Conservation (phyloP, 345 rosid genomes). For the Linum usitatissimum region DNA sequence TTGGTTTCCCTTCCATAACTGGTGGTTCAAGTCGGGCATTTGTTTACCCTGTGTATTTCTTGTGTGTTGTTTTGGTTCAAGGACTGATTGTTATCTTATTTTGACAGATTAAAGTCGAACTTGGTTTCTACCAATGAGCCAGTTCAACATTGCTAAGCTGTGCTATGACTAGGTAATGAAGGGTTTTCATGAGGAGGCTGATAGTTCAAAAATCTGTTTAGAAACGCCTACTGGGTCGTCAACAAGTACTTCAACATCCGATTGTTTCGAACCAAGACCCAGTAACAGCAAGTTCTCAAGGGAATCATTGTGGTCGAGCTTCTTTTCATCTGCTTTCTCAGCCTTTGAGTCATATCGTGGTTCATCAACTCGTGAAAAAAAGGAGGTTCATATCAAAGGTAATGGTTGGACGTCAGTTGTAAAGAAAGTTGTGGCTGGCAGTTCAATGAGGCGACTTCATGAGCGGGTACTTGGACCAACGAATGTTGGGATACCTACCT, state of each 20-base stretch:
- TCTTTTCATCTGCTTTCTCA: constrained; percentile 58
- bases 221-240: constrained; percentile 25
- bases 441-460: constrained; percentile 82
- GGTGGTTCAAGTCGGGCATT: no score
- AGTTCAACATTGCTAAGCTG: constrained; percentile 2
- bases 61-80: neutral
- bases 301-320: constrained; percentile 45
- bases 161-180: constrained; percentile 29
- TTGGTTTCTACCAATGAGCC: constrained; percentile 11
- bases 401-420: constrained; percentile 67
- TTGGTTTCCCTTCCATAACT: no score
- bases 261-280: constrained; percentile 41
- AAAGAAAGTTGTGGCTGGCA: constrained; percentile 55
- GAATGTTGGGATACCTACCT: constrained; percentile 52
- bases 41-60: neutral
- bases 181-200: constrained; percentile 49
- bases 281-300: constrained; percentile 31
- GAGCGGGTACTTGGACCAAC: constrained; percentile 68
- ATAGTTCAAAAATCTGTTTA: constrained; percentile 36
- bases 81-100: neutral
- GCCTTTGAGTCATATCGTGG: constrained; percentile 41
- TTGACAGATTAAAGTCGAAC: constrained; percentile 6
- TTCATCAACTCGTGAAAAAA: constrained; percentile 35
- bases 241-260: constrained; percentile 31
- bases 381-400: constrained; percentile 24